Percentiles rank a stretch among this genome's conserved stretches.
Evolutionary conservation across 2,329 filamentous ascomycete species (phyloP).

Genomic region (Claviceps fusiformis): DNA sequence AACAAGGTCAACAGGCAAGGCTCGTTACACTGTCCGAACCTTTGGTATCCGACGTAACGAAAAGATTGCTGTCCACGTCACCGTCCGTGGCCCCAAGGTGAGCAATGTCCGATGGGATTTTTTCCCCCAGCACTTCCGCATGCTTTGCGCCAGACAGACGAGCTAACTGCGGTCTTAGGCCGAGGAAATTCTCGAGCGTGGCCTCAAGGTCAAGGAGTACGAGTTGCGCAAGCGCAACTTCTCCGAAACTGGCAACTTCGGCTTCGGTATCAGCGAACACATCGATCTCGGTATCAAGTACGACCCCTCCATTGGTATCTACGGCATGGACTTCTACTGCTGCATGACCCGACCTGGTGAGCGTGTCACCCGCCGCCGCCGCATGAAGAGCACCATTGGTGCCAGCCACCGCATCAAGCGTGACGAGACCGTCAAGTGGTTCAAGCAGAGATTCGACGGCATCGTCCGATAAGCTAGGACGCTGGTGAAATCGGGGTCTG

Average conservation of each 20-base stretch:
- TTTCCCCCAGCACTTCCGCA: neutral
- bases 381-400: slow-evolving; percentile 76
- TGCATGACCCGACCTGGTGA: slow-evolving; percentile 99
- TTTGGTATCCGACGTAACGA: slow-evolving; percentile 99
- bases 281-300: slow-evolving; percentile 99
- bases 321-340: slow-evolving; percentile 99
- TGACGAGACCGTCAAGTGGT: slow-evolving; percentile 96
- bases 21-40: slow-evolving; percentile 99
- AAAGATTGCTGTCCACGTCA: slow-evolving; percentile 99
- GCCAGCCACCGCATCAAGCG: slow-evolving; percentile 86
- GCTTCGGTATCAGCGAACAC: slow-evolving; percentile 99
- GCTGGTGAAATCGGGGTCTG: neutral
- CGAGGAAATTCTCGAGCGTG: slow-evolving; percentile 99
- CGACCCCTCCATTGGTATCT: slow-evolving; percentile 95
- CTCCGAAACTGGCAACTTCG: slow-evolving; percentile 98
- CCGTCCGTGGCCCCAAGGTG: slow-evolving; percentile 84
- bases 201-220: slow-evolving; percentile 99
- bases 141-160: neutral
- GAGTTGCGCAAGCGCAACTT: slow-evolving; percentile 99
- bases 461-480: slow-evolving; percentile 75
- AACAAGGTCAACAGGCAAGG: slow-evolving; percentile 58
- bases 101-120: slow-evolving; percentile 5
- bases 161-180: slow-evolving; percentile 39
- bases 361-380: slow-evolving; percentile 90
- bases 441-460: slow-evolving; percentile 80